Evolutionary conservation across 768 basidiomycete species (phyloP).

Genomic region (Baorangia bicolor): DNA sequence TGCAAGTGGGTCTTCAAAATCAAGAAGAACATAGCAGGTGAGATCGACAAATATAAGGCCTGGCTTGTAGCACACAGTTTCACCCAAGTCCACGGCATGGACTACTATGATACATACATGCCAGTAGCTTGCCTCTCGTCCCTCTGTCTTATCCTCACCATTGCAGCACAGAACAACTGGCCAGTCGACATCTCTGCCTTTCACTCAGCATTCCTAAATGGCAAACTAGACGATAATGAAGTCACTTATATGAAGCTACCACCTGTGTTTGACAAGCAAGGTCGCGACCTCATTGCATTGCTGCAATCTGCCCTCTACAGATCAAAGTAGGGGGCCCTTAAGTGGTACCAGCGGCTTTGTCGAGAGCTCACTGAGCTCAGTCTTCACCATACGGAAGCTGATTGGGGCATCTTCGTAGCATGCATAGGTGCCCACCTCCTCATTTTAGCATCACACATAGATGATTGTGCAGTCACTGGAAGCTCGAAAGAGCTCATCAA

Average conservation of each 20-base stretch:
- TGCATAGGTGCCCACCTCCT: accelerated
- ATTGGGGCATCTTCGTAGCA: not conserved
- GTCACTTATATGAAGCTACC: not conserved
- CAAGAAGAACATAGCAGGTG: not conserved
- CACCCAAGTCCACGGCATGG: not conserved
- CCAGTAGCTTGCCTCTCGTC: not conserved
- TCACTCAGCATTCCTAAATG: not conserved
- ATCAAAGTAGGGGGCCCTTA: not conserved
- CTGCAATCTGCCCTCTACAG: accelerated
- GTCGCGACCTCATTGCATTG: not conserved
- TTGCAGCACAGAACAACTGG: not conserved
- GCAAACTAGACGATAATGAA: not conserved
- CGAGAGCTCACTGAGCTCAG: no score
- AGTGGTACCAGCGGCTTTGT: not conserved
- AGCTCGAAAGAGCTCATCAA: not conserved
- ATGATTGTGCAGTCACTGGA: not conserved
- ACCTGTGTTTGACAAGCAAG: not conserved
- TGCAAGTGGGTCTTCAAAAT: not conserved
- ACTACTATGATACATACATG: not conserved
- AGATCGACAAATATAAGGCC: not conserved
- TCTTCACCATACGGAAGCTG: not conserved
- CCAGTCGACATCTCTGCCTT: not conserved
- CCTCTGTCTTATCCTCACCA: not conserved
- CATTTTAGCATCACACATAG: not conserved
- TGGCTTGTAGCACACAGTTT: not conserved